phyloP scores from a whole-genome alignment of 768 basidiomycete genomes.

The Tulasnella sp. region DNA sequence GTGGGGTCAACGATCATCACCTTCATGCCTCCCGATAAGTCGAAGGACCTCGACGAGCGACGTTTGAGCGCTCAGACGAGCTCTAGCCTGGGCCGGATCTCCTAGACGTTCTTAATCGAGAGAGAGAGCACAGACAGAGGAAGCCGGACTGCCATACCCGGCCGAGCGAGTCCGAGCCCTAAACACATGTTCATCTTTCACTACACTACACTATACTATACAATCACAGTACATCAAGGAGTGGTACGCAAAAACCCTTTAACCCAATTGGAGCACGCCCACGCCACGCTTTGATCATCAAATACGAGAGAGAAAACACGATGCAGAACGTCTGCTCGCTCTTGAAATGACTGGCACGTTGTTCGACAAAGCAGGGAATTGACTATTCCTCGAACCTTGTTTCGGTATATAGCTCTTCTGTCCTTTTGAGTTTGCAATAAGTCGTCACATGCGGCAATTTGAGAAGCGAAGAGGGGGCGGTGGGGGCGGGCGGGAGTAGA shows the following conservation, averaged over 20 bases:
- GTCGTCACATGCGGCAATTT: not conserved
- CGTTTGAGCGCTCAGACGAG: not conserved
- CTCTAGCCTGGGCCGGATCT: conserved; percentile 9
- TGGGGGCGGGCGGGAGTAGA: not conserved
- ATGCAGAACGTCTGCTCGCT: not conserved
- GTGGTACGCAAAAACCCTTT: not conserved
- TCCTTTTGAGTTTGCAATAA: not conserved
- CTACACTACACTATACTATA: not conserved
- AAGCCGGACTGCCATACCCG: not conserved
- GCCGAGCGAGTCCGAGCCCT: not conserved
- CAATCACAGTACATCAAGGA: not conserved
- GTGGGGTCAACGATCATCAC: not conserved
- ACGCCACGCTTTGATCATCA: not conserved
- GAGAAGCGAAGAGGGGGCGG: not conserved
- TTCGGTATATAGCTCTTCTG: not conserved
- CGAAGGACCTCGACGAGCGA: not conserved
- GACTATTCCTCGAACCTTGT: conserved; percentile 7
- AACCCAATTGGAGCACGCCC: conserved; percentile 4
- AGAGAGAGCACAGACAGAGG: not conserved
- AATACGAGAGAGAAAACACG: not conserved
- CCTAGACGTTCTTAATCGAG: not conserved
- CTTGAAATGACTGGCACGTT: conserved; percentile 3
- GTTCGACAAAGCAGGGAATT: not conserved
- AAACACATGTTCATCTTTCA: not conserved
- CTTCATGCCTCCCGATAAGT: not conserved